These are phyloP conservation scores for Aspergillus aculeatus DNA, from an alignment of 2,329 filamentous ascomycete species.

Conservation along the genomic window DNA sequence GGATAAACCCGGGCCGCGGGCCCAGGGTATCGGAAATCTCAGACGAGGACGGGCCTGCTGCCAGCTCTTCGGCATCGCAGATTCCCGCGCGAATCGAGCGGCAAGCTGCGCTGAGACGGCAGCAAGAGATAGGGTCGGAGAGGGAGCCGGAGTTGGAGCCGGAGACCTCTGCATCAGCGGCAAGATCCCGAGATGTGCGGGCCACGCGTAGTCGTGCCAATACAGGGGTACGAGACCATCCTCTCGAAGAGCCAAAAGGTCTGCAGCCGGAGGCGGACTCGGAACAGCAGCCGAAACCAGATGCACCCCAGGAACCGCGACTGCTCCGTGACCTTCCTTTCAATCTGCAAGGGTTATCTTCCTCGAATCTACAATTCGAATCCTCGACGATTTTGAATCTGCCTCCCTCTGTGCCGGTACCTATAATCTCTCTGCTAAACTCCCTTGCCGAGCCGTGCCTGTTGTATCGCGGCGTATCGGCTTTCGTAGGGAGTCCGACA, in stretches of 20 bases:
- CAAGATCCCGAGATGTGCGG: slow-evolving; percentile 15
- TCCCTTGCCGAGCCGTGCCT: slow-evolving; percentile 89
- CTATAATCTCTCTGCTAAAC: slow-evolving; percentile 82
- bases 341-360: slow-evolving; percentile 88
- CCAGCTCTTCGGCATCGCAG: slow-evolving; percentile 44
- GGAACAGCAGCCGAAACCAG: slow-evolving; percentile 45
- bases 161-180: slow-evolving; percentile 13
- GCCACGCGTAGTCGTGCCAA: slow-evolving; percentile 19
- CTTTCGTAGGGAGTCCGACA: slow-evolving; percentile 77
- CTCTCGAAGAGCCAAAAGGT: slow-evolving; percentile 17
- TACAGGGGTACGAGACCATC: slow-evolving; percentile 18
- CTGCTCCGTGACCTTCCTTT: slow-evolving; percentile 82
- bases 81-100: slow-evolving; percentile 28
- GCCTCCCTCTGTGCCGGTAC: slow-evolving; percentile 75
- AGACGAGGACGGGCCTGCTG: slow-evolving; percentile 39
- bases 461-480: slow-evolving; percentile 77
- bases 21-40: slow-evolving; percentile 23
- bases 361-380: slow-evolving; percentile 75
- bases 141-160: slow-evolving; percentile 20
- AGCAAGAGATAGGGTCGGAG: slow-evolving; percentile 20
- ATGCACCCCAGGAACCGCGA: slow-evolving; percentile 63
- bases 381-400: slow-evolving; percentile 69
- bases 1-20: slow-evolving; percentile 20
- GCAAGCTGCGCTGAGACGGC: slow-evolving; percentile 25
- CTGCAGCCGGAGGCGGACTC: slow-evolving; percentile 13